A percentile compares a stretch with the other conserved stretches of the same genome.
Conservation (phyloP, 1,139 yeast genomes). For the Pneumocystis sp. region DNA sequence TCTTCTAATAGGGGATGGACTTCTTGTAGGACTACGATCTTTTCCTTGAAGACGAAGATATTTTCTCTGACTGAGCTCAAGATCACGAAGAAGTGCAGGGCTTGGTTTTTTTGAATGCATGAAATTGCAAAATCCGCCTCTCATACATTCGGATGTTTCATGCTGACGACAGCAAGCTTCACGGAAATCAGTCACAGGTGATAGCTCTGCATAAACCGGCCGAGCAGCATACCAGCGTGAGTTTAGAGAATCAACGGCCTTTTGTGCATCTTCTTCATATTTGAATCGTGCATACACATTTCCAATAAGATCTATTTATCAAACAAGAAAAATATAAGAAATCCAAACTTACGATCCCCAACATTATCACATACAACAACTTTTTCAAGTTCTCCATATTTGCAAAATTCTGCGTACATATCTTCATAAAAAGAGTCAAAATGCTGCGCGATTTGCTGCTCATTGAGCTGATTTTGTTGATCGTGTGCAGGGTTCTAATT, state of each 20-base stretch:
- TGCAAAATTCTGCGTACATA: slow-evolving; percentile 50
- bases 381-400: slow-evolving; percentile 44
- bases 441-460: slow-evolving; percentile 33
- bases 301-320: slow-evolving; percentile 41
- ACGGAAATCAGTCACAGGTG: slow-evolving; percentile 56
- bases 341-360: slow-evolving; percentile 36
- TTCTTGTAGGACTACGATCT: slow-evolving; percentile 13
- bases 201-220: slow-evolving; percentile 69
- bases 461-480: slow-evolving; percentile 19
- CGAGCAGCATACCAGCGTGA: slow-evolving; percentile 68
- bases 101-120: slow-evolving; percentile 62
- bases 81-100: slow-evolving; percentile 27
- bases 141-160: slow-evolving; percentile 45
- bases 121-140: slow-evolving; percentile 77
- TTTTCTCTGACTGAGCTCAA: slow-evolving; percentile 28
- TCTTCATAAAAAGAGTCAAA: slow-evolving; percentile 63
- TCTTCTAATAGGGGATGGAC: slow-evolving; percentile 9
- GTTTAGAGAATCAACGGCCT: slow-evolving; percentile 48
- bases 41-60: slow-evolving; percentile 17
- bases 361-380: slow-evolving; percentile 71
- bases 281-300: slow-evolving; percentile 61
- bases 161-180: slow-evolving; percentile 69
- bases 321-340: neutral
- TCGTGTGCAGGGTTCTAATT: slow-evolving; percentile 34
- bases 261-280: slow-evolving; percentile 41